These are phyloP conservation scores for Leishmania aethiopica DNA, from an alignment of 208 protist species.

Conservation along the genomic window DNA sequence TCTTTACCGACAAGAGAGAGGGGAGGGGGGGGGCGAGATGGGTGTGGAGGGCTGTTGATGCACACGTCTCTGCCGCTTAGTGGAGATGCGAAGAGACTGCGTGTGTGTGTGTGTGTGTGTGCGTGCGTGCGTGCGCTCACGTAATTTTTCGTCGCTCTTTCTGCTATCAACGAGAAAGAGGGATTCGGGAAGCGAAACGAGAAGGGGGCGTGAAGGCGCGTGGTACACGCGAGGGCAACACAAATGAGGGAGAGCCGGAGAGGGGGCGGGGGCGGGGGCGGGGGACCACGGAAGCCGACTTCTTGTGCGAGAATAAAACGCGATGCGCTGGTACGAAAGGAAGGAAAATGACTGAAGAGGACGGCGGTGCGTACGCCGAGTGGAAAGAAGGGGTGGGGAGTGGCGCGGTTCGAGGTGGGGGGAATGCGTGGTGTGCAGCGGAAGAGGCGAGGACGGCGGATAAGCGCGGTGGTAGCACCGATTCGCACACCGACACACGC, in stretches of 20 bases:
- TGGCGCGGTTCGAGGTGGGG: not conserved
- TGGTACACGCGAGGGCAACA: too few relatives aligned
- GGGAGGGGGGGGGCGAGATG: not conserved
- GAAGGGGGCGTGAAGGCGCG: not conserved
- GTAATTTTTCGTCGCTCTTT: not conserved
- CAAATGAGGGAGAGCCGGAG: not conserved
- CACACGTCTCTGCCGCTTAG: not conserved
- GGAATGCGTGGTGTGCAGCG: not conserved
- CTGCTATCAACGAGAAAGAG: too few relatives aligned
- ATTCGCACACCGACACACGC: not conserved
- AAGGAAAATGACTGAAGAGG: not conserved
- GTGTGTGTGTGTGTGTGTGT: not conserved
- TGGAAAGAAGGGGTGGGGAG: not conserved
- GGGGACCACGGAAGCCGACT: not conserved
- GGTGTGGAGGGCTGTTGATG: not conserved
- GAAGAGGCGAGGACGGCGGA: not conserved
- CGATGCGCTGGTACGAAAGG: not conserved
- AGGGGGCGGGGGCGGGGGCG: too few relatives aligned
- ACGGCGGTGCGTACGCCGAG: not conserved
- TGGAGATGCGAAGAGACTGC: not conserved
- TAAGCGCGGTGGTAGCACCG: not conserved
- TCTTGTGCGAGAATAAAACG: too few relatives aligned
- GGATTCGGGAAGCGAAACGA: too few relatives aligned
- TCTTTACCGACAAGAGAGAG: too few relatives aligned
- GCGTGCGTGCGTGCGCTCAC: not conserved